Evolutionary conservation across 2,329 filamentous ascomycete genomes (phyloP), one percentile per base, ranked within the genome.

Genomic region (Monilinia polystroma): DNA sequence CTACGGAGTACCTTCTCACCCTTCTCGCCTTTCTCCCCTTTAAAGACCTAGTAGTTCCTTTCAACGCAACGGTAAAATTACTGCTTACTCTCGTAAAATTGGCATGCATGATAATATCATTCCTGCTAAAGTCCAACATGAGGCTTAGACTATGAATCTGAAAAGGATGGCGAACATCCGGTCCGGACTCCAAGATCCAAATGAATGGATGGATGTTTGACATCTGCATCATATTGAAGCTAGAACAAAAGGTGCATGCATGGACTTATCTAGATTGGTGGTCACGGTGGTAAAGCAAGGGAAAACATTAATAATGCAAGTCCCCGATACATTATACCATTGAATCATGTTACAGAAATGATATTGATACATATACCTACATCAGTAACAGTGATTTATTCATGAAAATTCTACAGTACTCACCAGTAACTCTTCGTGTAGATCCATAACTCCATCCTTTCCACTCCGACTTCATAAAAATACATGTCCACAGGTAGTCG

Each of bases 211-310:
- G 43, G 57, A 49, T 45, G 57, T 60, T 60, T 60, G 57, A 60
- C 45, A 60, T 60, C 45, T 60, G 57, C 45, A 60, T 51, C 57
- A 60, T 23, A 51, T 51, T 51, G 29, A 20, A 60, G n/a, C 29
- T 60, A 51, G n/a, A 57, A 49, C 43, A 20, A 12, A 59, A 49
- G 32, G 32, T 35, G 7, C 5, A 26, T 32, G 43, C 57, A 59
- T 26, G 57, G 57, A 49, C 57, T 47, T 59, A 35, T 23, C 43
- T 35, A 11, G 43, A 49, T 59, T 29, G 32, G 32, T 35, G 32
- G 32, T 35, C 32, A 35, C 8, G 3, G 29, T 35, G 20, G 20
- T 60, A 29, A 49, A 60, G 57, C 45, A 51, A 29, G 45, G 57
- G 43, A 49, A 20, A 7, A 20, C 20, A 45, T 45, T 20, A 26